Evolutionary conservation across 805 yeast species (phyloP), one percentile per base, ranked within the genome.

Genomic region (Cyberlindnera misumaiensis): DNA sequence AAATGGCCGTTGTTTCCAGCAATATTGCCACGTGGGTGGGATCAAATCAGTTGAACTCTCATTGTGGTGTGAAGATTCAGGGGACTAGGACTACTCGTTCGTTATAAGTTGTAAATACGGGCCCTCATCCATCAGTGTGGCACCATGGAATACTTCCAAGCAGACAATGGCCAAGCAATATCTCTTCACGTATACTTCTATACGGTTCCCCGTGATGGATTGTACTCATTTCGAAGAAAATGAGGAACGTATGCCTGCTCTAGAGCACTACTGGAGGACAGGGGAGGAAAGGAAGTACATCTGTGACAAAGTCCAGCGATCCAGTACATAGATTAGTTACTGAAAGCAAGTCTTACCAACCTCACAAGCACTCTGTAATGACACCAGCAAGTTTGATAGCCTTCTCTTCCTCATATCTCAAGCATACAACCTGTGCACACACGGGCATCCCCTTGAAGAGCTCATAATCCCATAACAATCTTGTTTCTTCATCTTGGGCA

Each of bases 391-490:
- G 69, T 24, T 67, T 67, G 30, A 73, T 64, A 7, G 68, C 63
- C 32, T 63, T 65, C 47, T 73, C 78, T 42, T 73, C 77, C 31
- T 57, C 59, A 59, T 67, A 73, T 33, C 78, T 58, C 49, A 62
- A 65, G 27, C 77, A 77, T 11, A 67, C 63, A 25, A 73, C 57
- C 44, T 73, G 77, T 39, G 72, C 56, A 5, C 64, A 67, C 30
- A 73, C 66, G 7, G 78, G 78, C 31, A 73, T 74, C n/a, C 79
- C 81, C 46, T 75, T 69, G 55, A 65, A 62, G 43, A 67, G 68
- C 35, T 59, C 67, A 1, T 82, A 70, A 28, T 50, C 49, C 36
- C 50, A 51, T 15, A 41, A 13, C 4, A 30, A 39, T 24, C 41
- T 44, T 13, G 41, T 45, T 24, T 30, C 65, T 62, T 70, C 69